A percentile compares a stretch with the other conserved stretches of the same genome.
Conservation (phyloP, 2,329 filamentous ascomycete species). For the Colletotrichum acutatum region DNA sequence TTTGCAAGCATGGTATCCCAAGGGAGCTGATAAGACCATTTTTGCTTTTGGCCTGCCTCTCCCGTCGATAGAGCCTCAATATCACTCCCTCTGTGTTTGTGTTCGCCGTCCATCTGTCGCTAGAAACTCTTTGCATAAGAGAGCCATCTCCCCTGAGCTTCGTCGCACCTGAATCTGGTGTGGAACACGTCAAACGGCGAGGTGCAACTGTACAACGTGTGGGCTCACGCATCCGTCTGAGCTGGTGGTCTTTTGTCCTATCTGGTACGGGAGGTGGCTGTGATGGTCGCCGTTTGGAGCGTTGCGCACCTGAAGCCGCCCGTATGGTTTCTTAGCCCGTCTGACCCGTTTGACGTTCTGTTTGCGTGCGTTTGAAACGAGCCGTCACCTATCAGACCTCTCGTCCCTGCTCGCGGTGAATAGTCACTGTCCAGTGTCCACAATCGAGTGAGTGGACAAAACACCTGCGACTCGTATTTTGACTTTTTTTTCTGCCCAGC, state of each 20-base stretch:
- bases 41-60: not conserved
- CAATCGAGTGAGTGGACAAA: not conserved
- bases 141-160: not conserved
- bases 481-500: not conserved
- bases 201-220: constrained; percentile 11
- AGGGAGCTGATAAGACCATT: constrained; percentile 11
- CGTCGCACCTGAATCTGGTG: constrained; percentile 27
- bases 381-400: constrained; percentile 26
- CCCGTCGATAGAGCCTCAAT: constrained; percentile 20
- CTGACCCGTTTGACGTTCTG: constrained; percentile 32
- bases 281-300: constrained; percentile 27
- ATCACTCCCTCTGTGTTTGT: not conserved
- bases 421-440: constrained; percentile 7
- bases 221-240: constrained; percentile 18
- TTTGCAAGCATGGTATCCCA: constrained; percentile 17
- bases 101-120: not conserved
- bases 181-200: constrained; percentile 18
- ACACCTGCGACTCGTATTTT: constrained; percentile 28
- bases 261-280: constrained; percentile 26
- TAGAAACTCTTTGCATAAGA: not conserved
- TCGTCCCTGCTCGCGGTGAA: not conserved
- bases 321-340: constrained; percentile 6
- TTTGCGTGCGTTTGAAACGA: constrained; percentile 32
- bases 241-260: constrained; percentile 6
- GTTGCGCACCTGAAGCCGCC: constrained; percentile 28